These are phyloP conservation scores for Crucibulum parvulum DNA, from an alignment of 1,284 basidiomycete species.

Conservation along the genomic window DNA sequence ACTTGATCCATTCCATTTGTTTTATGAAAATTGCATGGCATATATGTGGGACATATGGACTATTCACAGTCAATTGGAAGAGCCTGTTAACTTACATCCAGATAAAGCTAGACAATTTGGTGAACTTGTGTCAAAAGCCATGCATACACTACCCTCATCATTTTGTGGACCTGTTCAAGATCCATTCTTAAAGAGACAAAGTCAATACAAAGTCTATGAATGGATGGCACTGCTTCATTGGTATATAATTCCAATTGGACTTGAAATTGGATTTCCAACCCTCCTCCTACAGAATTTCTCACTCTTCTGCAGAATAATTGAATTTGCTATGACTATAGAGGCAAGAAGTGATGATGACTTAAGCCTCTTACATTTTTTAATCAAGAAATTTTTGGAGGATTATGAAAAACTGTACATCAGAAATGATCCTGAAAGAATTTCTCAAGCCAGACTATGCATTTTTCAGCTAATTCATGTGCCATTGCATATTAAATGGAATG, in stretches of 20 bases:
- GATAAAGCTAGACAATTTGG: neutral
- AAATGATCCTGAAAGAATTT: conserved; percentile 23
- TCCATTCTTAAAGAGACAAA: conserved; percentile 25
- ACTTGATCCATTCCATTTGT: neutral
- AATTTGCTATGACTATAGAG: conserved; percentile 29
- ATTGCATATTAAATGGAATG: conserved; percentile 33
- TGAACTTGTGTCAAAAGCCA: neutral
- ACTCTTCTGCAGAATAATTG: conserved; percentile 20
- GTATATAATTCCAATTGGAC: conserved; percentile 18
- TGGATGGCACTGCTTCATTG: conserved; percentile 23
- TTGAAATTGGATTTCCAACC: conserved; percentile 21
- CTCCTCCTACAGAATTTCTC: conserved; percentile 26
- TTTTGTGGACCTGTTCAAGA: conserved; percentile 18
- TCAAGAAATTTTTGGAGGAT: conserved; percentile 22
- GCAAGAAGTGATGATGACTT: conserved; percentile 13
- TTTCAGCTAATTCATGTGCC: conserved; percentile 36
- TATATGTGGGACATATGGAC: neutral
- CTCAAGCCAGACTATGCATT: conserved; percentile 24
- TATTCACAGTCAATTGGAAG: neutral
- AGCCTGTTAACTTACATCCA: neutral
- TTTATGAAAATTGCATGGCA: neutral
- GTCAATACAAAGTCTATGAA: conserved; percentile 35
- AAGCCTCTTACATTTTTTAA: conserved; percentile 12
- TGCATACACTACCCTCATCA: neutral
- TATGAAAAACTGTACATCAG: conserved; percentile 31